phyloP scores from a whole-genome alignment of 2,329 filamentous ascomycete species.

The Claviceps cyperi region DNA sequence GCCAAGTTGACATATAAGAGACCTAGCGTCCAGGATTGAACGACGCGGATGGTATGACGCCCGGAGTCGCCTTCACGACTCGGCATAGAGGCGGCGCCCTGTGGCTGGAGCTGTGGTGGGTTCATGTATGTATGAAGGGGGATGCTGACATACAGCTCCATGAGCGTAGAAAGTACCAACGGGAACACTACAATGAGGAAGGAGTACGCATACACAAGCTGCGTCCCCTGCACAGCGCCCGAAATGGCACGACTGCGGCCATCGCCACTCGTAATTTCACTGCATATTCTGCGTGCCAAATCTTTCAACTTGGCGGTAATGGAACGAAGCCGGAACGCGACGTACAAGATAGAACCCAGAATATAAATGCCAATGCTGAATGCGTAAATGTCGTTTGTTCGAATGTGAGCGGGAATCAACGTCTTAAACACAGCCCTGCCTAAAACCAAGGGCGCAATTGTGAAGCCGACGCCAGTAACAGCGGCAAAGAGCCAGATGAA shows the following conservation, averaged over 20 bases:
- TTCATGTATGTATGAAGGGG: constrained; percentile 71
- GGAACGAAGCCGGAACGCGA: constrained; percentile 34
- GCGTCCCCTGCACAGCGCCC: constrained; percentile 19
- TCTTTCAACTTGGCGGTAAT: constrained; percentile 20
- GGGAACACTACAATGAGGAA: constrained; percentile 70
- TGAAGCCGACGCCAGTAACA: constrained; percentile 68
- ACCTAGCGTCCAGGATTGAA: constrained; percentile 89
- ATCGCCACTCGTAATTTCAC: constrained; percentile 11
- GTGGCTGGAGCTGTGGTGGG: constrained; percentile 17
- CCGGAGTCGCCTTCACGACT: constrained; percentile 11
- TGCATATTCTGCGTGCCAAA: constrained; percentile 14
- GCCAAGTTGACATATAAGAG: constrained; percentile 78
- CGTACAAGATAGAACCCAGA: constrained; percentile 54
- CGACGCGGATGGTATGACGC: constrained; percentile 63
- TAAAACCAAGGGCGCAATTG: constrained; percentile 73
- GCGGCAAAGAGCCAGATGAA: constrained; percentile 91
- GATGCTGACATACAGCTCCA: constrained; percentile 80
- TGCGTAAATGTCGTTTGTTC: constrained; percentile 90
- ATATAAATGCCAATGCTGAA: constrained; percentile 84
- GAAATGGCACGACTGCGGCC: constrained; percentile 13
- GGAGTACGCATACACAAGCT: constrained; percentile 59
- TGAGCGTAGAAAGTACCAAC: constrained; percentile 59
- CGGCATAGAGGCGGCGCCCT: constrained; percentile 10
- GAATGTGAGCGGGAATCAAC: constrained; percentile 55
- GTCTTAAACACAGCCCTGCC: constrained; percentile 65